phyloP scores from a whole-genome alignment of 805 yeast genomes.

The Metschnikowia amazonensis region DNA sequence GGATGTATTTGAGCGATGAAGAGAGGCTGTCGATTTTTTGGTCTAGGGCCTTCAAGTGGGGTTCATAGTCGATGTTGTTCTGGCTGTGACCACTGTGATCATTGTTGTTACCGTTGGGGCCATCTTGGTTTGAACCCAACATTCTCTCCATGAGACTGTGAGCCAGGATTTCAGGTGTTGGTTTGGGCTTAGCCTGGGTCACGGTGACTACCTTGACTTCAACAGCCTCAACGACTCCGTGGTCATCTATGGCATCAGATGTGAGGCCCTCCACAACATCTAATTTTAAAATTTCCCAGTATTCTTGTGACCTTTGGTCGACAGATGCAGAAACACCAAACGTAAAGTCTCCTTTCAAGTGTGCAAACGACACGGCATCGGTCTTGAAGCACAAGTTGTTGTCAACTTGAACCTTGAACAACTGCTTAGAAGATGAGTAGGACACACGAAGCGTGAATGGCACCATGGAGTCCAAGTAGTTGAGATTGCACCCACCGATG shows the following conservation, averaged over 20 bases:
- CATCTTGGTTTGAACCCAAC: conserved; percentile 6
- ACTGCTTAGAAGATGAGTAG: conserved; percentile 42
- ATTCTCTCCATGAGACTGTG: conserved; percentile 31
- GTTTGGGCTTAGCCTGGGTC: conserved; percentile 6
- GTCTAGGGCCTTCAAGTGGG: not conserved
- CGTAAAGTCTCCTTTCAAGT: conserved; percentile 31
- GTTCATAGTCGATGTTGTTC: not conserved
- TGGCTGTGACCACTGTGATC: too few relatives aligned
- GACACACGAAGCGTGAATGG: conserved; percentile 68
- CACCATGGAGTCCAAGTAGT: conserved; percentile 63
- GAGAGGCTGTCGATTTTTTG: not conserved
- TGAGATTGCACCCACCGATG: conserved; percentile 54
- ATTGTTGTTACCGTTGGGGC: not conserved
- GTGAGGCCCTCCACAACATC: conserved; percentile 52
- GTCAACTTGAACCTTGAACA: conserved; percentile 66
- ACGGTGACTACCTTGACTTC: conserved; percentile 32
- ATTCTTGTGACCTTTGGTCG: conserved; percentile 41
- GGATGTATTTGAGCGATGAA: not conserved
- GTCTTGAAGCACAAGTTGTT: conserved; percentile 70
- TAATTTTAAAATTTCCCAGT: conserved; percentile 61
- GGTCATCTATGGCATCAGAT: conserved; percentile 55
- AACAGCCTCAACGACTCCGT: conserved; percentile 40
- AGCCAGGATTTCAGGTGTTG: not conserved
- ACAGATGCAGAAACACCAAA: conserved; percentile 52
- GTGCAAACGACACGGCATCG: conserved; percentile 46